Base-by-base conservation (phyloP, 805 yeast genomes). In the Myxozyma neglecta region DNA sequence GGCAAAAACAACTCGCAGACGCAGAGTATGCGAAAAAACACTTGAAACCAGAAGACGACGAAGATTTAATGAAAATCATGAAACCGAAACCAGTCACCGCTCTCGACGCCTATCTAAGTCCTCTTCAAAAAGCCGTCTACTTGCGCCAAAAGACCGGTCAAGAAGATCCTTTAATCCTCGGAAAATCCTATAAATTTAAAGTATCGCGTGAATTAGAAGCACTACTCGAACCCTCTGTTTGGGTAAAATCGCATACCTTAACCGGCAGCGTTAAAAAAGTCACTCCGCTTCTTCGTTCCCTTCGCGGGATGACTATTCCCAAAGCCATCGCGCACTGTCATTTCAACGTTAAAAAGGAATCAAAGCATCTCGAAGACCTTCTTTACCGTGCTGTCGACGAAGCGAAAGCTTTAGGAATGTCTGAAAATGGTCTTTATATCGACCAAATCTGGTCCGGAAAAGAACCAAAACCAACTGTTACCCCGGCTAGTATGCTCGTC, bases 321-420 rank as follows among this genome's bases (percentile, higher is more conserved):
- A 83, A 83, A 47, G 98, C 97, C 56, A 88, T 93, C 68, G 90
- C 93, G 45, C 97, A 92, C 77, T 86, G 92, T 69, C 97, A 93
- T 75, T 93, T 93, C 79, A 84, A 85, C 73, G 81, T 85, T 52
- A 90, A 90, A 76, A 84, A 87, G 70, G 83, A 91, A 74, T 83
- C 96, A 37, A 81, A 86, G 59, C 96, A 91, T 66, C 81, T 91
- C 58, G 92, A 86, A 55, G 88, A 85, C 64, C 76, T 92, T 75
- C 80, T 93, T 64, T 84, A 85, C 70, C 79, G 83, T 54, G 96
- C 96, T 9, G 70, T 89, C 39, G 80, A 83, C 51, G 90, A 89
- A 70, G 90, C 92, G 24, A 77, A 82, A 60, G 77, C 76, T 44
- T 74, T 87, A 66, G 85, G 85, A 2, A 74, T 88, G 63, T 75